Evolutionary conservation across 495 filamentous ascomycete genomes (phyloP), one percentile per base, ranked within the genome.

Genomic region (Neurospora pannonica): DNA sequence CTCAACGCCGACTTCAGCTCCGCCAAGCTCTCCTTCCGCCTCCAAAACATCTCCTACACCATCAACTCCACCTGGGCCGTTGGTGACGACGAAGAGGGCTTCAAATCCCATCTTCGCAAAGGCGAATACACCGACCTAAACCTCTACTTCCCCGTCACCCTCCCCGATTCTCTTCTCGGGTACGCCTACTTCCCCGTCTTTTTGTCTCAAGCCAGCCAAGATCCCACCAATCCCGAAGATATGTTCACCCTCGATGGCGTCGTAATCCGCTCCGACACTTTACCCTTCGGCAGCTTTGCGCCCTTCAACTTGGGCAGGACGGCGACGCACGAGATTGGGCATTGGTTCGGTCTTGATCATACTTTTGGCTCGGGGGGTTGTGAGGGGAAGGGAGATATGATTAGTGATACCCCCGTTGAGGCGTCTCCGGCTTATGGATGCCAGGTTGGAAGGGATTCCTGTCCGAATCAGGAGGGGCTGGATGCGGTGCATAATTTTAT

Each of bases 271-370:
- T 31, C 39, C 31, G 15, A 19, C 0, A 74, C 72, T 10, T 37
- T 74, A 3, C 72, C 54, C 5, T 69, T 37, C 8, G 80, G 79
- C 37, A 86, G 83, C 76, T 67, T 17, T 2, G 28, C 54, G 1
- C 54, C 54, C 0, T 67, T 34, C 31, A 82, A 87, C 77, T 67
- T 79, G 38, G 87, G 87, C 72, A 82, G 76, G 70, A 88, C 87
- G 15, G 84, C 85, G 15, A 85, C 86, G 42, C 87, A 89, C 75
- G 87, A 88, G 79, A 84, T 85, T 36, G 87, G 86, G 6, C 87
- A 89, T 76, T 88, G 87, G 85, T 78, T 89, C 24, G 85, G 87
- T 36, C 80, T 88, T 70, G 78, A 82, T 72, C 87, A 89, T 76
- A 85, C 83, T n/a, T 89, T 89, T 76, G 54, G 54, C 4, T 79